Evolutionary conservation across 164 flowering plant genomes (phyloP).

Genomic region (Amborella trichopoda): DNA sequence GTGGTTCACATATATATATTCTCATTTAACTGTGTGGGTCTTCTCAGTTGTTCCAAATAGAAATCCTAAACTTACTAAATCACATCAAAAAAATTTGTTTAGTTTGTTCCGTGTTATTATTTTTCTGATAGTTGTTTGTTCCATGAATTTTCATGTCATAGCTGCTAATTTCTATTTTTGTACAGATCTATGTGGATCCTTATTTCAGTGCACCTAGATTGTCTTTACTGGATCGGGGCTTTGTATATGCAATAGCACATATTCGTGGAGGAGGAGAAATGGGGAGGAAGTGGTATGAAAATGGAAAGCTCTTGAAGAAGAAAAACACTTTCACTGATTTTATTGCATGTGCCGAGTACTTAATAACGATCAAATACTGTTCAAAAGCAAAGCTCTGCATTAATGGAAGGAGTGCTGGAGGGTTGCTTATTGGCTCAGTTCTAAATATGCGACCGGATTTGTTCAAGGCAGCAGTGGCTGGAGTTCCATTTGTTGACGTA

Average conservation of each 20-base stretch:
- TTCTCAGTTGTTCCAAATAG: too few relatives aligned
- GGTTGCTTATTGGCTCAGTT: conserved; percentile 87
- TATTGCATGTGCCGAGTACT: conserved; percentile 63
- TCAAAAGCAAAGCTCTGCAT: conserved; percentile 79
- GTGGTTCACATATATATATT: too few relatives aligned
- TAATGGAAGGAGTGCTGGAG: conserved; percentile 95
- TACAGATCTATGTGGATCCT: conserved; percentile 68
- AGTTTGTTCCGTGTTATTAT: too few relatives aligned
- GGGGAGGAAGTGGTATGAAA: conserved; percentile 97
- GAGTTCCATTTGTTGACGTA: conserved; percentile 95
- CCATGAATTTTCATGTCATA: too few relatives aligned
- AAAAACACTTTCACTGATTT: conserved; percentile 89
- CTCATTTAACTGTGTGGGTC: too few relatives aligned
- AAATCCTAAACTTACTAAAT: too few relatives aligned
- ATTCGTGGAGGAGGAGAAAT: conserved; percentile 98
- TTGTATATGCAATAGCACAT: conserved; percentile 78
- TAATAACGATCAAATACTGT: conserved; percentile 56
- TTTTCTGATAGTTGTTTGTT: too few relatives aligned
- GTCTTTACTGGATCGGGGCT: conserved; percentile 80
- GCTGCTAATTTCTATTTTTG: too few relatives aligned
- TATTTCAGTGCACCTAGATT: conserved; percentile 57
- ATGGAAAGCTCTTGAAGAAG: conserved; percentile 84
- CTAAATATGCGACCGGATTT: conserved; percentile 94
- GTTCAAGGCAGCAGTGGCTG: conserved; percentile 75
- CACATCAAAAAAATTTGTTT: too few relatives aligned